These are phyloP conservation scores for Scutellaria minor DNA, from an alignment of 257 asterid genomes.

Conservation along the genomic window DNA sequence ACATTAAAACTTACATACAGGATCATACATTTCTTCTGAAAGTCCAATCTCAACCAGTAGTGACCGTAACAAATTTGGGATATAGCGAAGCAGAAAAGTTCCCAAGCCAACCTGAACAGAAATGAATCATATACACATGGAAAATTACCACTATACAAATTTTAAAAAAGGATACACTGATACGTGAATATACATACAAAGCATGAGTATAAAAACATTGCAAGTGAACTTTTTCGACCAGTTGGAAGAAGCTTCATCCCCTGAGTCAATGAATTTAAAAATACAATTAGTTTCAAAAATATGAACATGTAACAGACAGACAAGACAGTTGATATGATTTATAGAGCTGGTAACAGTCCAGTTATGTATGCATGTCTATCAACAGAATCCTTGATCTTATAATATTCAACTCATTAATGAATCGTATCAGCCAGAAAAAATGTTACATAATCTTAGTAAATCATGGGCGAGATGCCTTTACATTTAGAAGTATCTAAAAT, in stretches of 20 bases:
- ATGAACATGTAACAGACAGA: conserved; percentile 15
- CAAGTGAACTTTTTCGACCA: conserved; percentile 78
- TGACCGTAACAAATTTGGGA: conserved; percentile 57
- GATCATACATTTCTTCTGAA: conserved; percentile 83
- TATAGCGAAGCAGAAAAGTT: conserved; percentile 63
- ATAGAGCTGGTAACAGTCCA: conserved; percentile 8
- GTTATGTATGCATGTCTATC: neutral
- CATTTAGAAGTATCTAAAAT: conserved; percentile 7
- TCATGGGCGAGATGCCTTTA: conserved; percentile 18
- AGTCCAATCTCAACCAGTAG: conserved; percentile 68
- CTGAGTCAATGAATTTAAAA: conserved; percentile 54
- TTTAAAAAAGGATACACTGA: neutral
- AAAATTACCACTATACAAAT: conserved; percentile 9
- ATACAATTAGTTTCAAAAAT: conserved; percentile 14
- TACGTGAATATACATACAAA: conserved; percentile 57
- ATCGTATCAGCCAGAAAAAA: neutral
- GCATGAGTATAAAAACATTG: conserved; percentile 73
- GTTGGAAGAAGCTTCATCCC: conserved; percentile 99
- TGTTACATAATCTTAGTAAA: neutral
- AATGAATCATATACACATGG: conserved; percentile 19
- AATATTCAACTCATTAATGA: conserved; percentile 14
- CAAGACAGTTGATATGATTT: conserved; percentile 8
- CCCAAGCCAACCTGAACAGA: conserved; percentile 82
- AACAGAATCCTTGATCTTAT: conserved; percentile 22
- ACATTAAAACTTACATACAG: conserved; percentile 85